Evolutionary conservation across 2,329 filamentous ascomycete species (phyloP).

Genomic region (Penicillium brasilianum): DNA sequence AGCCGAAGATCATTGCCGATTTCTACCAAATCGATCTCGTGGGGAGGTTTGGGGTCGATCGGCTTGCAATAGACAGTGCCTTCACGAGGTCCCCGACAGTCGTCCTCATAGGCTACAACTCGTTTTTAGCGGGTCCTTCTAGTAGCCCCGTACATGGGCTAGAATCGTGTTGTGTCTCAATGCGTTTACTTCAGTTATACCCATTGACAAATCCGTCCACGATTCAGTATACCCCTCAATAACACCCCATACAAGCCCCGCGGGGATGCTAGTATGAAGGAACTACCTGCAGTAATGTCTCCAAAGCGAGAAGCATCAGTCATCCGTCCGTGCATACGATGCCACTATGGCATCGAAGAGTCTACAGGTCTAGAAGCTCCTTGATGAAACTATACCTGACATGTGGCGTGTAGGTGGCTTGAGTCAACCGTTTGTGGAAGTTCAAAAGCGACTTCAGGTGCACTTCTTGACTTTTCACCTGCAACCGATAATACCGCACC

Average conservation of each 20-base stretch:
- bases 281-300: background rate
- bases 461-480: background rate
- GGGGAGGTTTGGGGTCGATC: background rate
- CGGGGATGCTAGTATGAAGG: background rate
- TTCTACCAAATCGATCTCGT: background rate
- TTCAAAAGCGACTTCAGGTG: background rate
- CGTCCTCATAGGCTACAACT: background rate
- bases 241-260: background rate
- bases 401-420: background rate
- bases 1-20: background rate
- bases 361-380: background rate
- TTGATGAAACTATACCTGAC: background rate
- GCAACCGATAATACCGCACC: background rate
- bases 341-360: background rate
- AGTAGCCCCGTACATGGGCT: background rate
- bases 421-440: background rate
- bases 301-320: background rate
- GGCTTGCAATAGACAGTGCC: background rate
- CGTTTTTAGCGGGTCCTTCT: background rate
- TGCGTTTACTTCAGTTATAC: background rate
- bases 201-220: conserved; percentile 4
- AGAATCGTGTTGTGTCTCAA: background rate
- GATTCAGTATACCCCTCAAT: background rate
- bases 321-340: background rate
- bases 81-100: background rate